Evolutionary conservation across 2,329 filamentous ascomycete species (phyloP), one percentile per base, ranked within the genome.

Genomic region (Aureobasidium sp.): DNA sequence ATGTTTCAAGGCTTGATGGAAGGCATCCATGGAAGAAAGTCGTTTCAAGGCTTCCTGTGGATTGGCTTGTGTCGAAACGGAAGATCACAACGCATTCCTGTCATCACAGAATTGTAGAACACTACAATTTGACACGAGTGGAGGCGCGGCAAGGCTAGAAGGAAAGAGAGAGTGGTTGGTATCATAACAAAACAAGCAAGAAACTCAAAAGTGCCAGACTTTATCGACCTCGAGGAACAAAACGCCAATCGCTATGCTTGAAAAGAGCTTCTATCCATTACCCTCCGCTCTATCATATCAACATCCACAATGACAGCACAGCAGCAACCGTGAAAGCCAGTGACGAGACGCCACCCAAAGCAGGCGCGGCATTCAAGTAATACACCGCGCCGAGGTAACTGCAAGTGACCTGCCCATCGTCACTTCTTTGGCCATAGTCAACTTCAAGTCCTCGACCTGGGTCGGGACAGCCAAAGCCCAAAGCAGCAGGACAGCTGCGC

Each of bases 391-490:
- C 73, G 34, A 73, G 61, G 63, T 70, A 75, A 63, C 68, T 73
- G 64, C 73, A 75, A 41, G 66, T 70, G 22, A 74, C 62, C n/a
- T 62, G 63, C 7, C 67, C 68, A 29, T 64, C 66, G 12, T 59
- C 55, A 37, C 63, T 67, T 9, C 71, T 60, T 62, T 66, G 66
- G 8, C 82, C 82, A 70, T 86, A 86, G 36, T 80, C 81, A 12
- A 72, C 69, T 66, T 81, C 77, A 56, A 83, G 66, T 51, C 78
- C 80, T 41, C 71, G 70, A 0, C 78, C 78, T 1, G 70, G 68
- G 37, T 70, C 67, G 1, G 94, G 93, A 75, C 94, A 99, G 1
- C 72, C 76, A 69, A 99, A 97, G 0, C 81, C 79, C 68, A 99
- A 77, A 0, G 81, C 75, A 0, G 91, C 82, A 0, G 94, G 93